These are phyloP conservation scores for Liriodendron chinense DNA, from an alignment of 164 flowering plant genomes.

Conservation along the genomic window DNA sequence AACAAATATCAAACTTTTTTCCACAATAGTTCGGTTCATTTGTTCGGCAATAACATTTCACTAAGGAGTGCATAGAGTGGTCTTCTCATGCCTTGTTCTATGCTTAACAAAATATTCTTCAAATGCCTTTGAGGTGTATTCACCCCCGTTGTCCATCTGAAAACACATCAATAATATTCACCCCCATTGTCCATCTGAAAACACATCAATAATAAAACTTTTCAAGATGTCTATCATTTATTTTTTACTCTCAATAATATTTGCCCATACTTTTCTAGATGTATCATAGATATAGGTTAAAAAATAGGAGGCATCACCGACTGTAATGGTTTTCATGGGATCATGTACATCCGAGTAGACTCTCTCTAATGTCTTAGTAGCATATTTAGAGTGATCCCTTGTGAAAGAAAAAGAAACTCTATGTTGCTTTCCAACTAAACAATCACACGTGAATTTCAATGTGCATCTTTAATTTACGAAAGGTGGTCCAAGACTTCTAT, in stretches of 20 bases:
- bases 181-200: not conserved
- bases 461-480: not conserved
- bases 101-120: not conserved
- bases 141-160: no score
- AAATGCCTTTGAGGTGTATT: constrained; percentile 2
- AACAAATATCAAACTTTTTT: not conserved
- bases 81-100: no score
- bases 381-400: not conserved
- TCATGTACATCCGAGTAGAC: not conserved
- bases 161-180: no score
- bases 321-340: not conserved
- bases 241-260: not conserved
- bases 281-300: constrained; percentile 5
- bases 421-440: constrained; percentile 1
- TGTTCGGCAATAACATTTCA: not conserved
- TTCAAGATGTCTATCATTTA: not conserved
- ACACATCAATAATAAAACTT: not conserved
- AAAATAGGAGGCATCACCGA: constrained; percentile 3
- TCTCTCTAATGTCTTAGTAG: not conserved
- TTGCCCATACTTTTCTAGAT: not conserved
- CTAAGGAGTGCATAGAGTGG: not conserved
- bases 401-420: constrained; percentile 1
- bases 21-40: not conserved
- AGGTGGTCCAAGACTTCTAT: not conserved
- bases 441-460: not conserved